Percentiles rank a stretch among this genome's conserved stretches.
These are phyloP conservation scores for Ophiocordyceps camponoti-saundersi DNA, from an alignment of 2,329 filamentous ascomycete genomes.

Conservation along the genomic window DNA sequence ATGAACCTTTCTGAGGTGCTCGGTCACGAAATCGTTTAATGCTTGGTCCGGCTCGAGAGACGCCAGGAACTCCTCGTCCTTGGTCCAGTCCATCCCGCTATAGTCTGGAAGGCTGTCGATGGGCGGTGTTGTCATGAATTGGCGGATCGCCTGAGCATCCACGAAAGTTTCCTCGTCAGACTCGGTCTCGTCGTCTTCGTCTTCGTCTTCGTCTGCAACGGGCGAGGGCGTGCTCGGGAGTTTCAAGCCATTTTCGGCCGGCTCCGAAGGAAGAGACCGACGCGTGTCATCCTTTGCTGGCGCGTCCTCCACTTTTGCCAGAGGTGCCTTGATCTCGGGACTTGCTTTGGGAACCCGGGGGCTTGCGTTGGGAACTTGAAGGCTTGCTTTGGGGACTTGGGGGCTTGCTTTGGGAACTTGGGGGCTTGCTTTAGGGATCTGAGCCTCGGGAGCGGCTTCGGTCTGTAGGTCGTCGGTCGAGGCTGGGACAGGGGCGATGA, in stretches of 20 bases:
- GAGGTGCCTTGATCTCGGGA: background rate
- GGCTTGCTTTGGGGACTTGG: too few relatives aligned
- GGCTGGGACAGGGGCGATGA: constrained; percentile 2
- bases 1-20: constrained; percentile 24
- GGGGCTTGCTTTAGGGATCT: background rate
- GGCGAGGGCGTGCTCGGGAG: constrained; percentile 30
- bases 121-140: constrained; percentile 36
- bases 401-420: background rate
- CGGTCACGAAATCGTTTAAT: constrained; percentile 27
- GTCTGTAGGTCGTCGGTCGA: constrained; percentile 2
- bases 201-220: constrained; percentile 30
- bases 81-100: constrained; percentile 26
- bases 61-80: constrained; percentile 26
- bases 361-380: too few relatives aligned
- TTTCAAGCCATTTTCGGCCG: constrained; percentile 14
- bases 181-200: constrained; percentile 34
- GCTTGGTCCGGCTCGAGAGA: constrained; percentile 20
- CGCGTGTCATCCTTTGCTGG: background rate
- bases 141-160: constrained; percentile 29
- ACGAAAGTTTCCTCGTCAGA: constrained; percentile 34
- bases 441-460: background rate
- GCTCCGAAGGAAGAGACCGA: constrained; percentile 6
- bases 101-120: constrained; percentile 34
- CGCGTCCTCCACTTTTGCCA: background rate
- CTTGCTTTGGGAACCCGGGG: background rate